Evolutionary conservation across 441 rosid genomes (phyloP).

Genomic region (Corymbia citriodora): DNA sequence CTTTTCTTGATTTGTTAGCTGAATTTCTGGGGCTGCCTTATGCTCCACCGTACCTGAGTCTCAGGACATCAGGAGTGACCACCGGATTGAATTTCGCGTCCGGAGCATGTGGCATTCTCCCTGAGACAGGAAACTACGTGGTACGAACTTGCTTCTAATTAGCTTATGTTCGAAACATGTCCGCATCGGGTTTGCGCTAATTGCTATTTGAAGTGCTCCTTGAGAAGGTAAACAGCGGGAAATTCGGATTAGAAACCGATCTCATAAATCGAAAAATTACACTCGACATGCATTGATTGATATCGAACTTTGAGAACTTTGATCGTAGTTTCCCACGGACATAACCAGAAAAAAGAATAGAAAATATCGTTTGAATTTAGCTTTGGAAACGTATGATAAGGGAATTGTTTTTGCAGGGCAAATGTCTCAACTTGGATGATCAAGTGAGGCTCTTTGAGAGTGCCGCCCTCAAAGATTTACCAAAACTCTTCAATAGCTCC

Average conservation of each 20-base stretch:
- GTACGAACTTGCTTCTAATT: slow-evolving; percentile 15
- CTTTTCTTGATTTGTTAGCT: background rate
- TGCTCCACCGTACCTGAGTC: slow-evolving; percentile 23
- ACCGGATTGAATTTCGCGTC: slow-evolving; percentile 44
- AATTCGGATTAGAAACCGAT: background rate
- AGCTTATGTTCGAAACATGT: background rate
- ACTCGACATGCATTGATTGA: fast-evolving
- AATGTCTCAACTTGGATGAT: slow-evolving; percentile 26
- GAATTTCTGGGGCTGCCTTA: slow-evolving; percentile 34
- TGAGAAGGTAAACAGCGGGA: background rate
- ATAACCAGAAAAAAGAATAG: background rate
- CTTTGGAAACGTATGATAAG: background rate
- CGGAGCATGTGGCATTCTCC: slow-evolving; percentile 36
- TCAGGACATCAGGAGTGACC: background rate
- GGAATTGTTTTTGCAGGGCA: slow-evolving; percentile 19
- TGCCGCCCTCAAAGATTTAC: background rate
- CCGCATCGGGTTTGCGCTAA: background rate
- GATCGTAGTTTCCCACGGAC: background rate
- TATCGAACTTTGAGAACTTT: background rate
- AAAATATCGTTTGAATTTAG: background rate
- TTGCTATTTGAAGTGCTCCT: background rate
- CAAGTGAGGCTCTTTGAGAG: slow-evolving; percentile 22
- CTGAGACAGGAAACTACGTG: slow-evolving; percentile 16
- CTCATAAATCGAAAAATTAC: background rate
- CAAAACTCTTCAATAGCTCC: slow-evolving; percentile 6